phyloP scores from a whole-genome alignment of 306 rosid genomes.

The Purshia tridentata region DNA sequence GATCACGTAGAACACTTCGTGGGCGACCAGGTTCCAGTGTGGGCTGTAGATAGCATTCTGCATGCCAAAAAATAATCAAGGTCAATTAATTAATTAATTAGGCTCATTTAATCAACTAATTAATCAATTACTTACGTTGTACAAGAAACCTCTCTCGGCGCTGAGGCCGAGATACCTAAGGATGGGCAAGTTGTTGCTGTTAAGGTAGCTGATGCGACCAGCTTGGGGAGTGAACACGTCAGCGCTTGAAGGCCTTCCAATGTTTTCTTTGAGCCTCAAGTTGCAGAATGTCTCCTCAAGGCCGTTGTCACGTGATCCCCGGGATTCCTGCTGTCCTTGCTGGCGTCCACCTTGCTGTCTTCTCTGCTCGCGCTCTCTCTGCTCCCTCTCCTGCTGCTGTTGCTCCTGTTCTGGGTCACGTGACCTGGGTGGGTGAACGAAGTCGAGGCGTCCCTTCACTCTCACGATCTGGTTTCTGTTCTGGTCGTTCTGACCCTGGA shows the following conservation, averaged over 20 bases:
- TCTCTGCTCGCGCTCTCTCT: not conserved
- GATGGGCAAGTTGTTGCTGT: constrained; percentile 30
- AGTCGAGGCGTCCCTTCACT: constrained; percentile 27
- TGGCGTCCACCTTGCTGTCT: not conserved
- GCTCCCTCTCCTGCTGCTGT: too few species aligned
- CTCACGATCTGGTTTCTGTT: constrained; percentile 32
- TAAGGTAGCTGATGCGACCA: constrained; percentile 29
- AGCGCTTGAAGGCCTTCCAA: constrained; percentile 20
- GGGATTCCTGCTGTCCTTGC: constrained; percentile 2
- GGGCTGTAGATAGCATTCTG: constrained; percentile 59
- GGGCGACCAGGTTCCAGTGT: constrained; percentile 57
- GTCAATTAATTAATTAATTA: too few species aligned
- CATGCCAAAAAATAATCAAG: not conserved
- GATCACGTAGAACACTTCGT: constrained; percentile 41
- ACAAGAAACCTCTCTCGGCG: constrained; percentile 32
- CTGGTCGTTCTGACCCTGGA: constrained; percentile 24
- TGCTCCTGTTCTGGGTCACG: too few species aligned
- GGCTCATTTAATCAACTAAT: too few species aligned
- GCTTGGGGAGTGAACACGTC: constrained; percentile 31
- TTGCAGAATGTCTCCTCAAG: constrained; percentile 29
- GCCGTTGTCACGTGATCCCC: constrained; percentile 9
- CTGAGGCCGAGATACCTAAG: constrained; percentile 22
- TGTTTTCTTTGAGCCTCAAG: constrained; percentile 19
- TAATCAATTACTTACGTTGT: constrained; percentile 7
- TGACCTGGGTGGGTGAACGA: constrained; percentile 37